Percentiles rank a stretch among this genome's conserved stretches.
phyloP scores from a whole-genome alignment of 208 protist genomes.

The Vickermania spadyakhi region DNA sequence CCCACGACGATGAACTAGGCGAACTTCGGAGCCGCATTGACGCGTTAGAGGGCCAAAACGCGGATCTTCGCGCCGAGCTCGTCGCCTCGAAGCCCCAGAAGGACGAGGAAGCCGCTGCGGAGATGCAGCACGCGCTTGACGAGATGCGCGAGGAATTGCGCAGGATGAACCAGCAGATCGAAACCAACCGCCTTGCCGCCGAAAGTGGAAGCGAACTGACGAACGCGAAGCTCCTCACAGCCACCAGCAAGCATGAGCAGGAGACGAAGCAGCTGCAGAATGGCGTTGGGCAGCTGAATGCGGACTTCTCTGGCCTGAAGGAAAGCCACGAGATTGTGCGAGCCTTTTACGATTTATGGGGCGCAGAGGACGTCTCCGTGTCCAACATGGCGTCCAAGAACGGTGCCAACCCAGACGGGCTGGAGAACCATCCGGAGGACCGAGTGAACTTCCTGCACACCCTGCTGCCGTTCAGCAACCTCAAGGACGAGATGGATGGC shows the following conservation, averaged over 20 bases:
- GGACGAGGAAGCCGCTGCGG: constrained; percentile 1
- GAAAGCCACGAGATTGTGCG: constrained; percentile 8
- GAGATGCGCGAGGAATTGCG: constrained; percentile 9
- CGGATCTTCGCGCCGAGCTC: constrained; percentile 32
- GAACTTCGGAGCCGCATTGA: constrained; percentile 39
- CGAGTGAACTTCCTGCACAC: constrained; percentile 51
- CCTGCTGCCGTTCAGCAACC: constrained; percentile 41
- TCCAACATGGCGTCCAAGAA: constrained; percentile 27
- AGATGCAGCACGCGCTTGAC: constrained; percentile 10
- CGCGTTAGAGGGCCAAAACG: constrained; percentile 43
- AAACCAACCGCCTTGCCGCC: constrained; percentile 5
- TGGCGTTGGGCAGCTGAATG: constrained; percentile 1
- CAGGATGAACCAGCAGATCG: constrained; percentile 8
- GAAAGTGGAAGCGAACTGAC: constrained; percentile 2
- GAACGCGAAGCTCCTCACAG: constrained; percentile 4
- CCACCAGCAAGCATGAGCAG: constrained; percentile 11
- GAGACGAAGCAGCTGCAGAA: constrained; percentile 4
- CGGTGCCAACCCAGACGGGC: constrained; percentile 8
- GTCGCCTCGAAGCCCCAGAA: neutral
- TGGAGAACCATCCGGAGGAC: constrained; percentile 35
- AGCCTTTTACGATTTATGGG: constrained; percentile 61
- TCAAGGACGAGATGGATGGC: constrained; percentile 61
- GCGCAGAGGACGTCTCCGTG: constrained; percentile 18
- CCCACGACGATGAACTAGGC: constrained; percentile 68
- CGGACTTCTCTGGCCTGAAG: constrained; percentile 5